These are phyloP conservation scores for Pseudonectria foliicola DNA, from an alignment of 2,329 filamentous ascomycete species.

Conservation along the genomic window DNA sequence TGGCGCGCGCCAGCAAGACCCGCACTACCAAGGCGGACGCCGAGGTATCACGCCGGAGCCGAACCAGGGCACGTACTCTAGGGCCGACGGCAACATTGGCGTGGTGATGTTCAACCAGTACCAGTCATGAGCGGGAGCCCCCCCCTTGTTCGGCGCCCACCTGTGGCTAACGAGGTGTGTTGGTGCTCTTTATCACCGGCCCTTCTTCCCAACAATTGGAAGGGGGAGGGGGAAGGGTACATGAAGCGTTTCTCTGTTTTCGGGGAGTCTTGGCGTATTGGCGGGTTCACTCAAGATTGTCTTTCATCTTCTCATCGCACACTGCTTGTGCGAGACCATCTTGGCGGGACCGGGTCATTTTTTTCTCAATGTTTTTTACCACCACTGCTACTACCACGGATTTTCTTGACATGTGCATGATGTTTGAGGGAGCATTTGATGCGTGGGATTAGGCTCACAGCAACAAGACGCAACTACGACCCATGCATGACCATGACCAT, in stretches of 20 bases:
- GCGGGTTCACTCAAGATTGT: slow-evolving; percentile 2
- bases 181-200: slow-evolving; percentile 20
- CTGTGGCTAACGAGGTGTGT: slow-evolving; percentile 14
- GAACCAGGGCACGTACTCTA: slow-evolving; percentile 26
- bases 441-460: too few species aligned
- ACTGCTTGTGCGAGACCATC: slow-evolving; percentile 4
- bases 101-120: slow-evolving; percentile 26
- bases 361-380: too few species aligned
- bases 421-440: too few species aligned
- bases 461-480: too few species aligned
- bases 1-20: slow-evolving; percentile 30
- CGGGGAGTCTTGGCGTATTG: slow-evolving; percentile 20
- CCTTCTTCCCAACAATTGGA: slow-evolving; percentile 5
- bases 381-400: slow-evolving; percentile 7
- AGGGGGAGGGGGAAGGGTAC: slow-evolving; percentile 10
- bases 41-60: slow-evolving; percentile 22
- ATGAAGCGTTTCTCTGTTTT: slow-evolving; percentile 15
- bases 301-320: too few species aligned
- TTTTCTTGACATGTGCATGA: slow-evolving; percentile 5
- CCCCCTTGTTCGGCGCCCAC: too few species aligned
- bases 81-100: slow-evolving; percentile 28
- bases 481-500: too few species aligned
- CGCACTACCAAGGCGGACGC: slow-evolving; percentile 19
- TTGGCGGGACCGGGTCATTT: slow-evolving; percentile 3
- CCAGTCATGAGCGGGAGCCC: slow-evolving; percentile 7